phyloP scores from a whole-genome alignment of 805 yeast genomes.

The Cyberlindnera xylosilytica region DNA sequence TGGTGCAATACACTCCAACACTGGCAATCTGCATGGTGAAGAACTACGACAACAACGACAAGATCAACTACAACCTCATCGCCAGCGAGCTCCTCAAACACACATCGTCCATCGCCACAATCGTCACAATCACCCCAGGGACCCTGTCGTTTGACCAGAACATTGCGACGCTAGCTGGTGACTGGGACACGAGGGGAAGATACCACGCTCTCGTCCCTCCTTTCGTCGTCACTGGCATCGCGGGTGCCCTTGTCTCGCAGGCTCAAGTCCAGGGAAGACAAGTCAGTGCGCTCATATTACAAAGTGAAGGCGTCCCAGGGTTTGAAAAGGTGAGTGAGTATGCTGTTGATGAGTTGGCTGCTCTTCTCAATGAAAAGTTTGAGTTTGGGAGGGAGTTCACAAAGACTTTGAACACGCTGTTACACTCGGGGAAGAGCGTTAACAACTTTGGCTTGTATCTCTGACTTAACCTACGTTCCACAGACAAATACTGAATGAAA shows the following conservation, averaged over 20 bases:
- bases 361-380: constrained; percentile 8
- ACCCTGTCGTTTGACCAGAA: constrained; percentile 27
- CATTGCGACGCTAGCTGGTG: constrained; percentile 18
- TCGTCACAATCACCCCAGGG: constrained; percentile 33
- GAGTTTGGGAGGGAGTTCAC: constrained; percentile 8
- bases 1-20: constrained; percentile 17
- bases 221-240: constrained; percentile 55
- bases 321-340: constrained; percentile 51
- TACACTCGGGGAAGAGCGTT: constrained; percentile 19
- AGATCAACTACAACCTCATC: constrained; percentile 31
- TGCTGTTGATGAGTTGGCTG: constrained; percentile 17
- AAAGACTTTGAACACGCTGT: constrained; percentile 7
- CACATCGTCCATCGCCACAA: not conserved
- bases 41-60: constrained; percentile 29
- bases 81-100: constrained; percentile 23
- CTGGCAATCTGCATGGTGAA: constrained; percentile 15
- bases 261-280: constrained; percentile 13
- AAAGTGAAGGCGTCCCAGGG: constrained; percentile 63
- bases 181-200: constrained; percentile 5
- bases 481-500: too few relatives aligned
- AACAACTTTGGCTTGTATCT: constrained; percentile 26
- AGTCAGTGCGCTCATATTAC: constrained; percentile 30
- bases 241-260: constrained; percentile 42
- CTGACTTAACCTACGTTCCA: constrained; percentile 4
- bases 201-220: constrained; percentile 48